These are phyloP conservation scores for Lasiosphaeris hirsuta DNA, from an alignment of 495 filamentous ascomycete species.

Conservation along the genomic window DNA sequence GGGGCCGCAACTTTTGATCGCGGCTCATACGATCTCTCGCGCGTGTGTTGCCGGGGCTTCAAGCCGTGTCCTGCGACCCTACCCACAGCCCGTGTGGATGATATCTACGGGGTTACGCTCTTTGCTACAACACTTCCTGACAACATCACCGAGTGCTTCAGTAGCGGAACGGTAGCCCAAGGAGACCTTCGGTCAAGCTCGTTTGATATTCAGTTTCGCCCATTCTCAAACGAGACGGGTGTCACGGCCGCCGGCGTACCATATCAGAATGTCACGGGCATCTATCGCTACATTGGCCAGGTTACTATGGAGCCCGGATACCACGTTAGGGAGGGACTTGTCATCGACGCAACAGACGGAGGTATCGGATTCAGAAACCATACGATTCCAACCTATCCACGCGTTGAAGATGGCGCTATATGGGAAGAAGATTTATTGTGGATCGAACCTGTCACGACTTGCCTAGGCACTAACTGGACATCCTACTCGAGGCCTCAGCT, in stretches of 20 bases:
- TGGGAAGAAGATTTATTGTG: constrained; percentile 1
- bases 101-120: neutral
- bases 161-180: neutral
- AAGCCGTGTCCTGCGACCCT: neutral
- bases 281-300: neutral
- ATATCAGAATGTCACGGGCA: neutral
- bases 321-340: neutral
- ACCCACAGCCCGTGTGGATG: neutral
- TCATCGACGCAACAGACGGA: constrained; percentile 3
- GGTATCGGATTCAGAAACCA: constrained; percentile 4
- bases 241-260: neutral
- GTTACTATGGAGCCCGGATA: neutral
- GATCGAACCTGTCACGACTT: neutral
- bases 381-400: neutral
- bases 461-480: constrained; percentile 2
- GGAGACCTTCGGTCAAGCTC: neutral
- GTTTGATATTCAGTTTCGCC: constrained; percentile 5
- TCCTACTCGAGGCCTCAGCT: neutral
- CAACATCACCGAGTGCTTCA: constrained; percentile 7
- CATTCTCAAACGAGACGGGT: neutral
- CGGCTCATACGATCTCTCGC: neutral
- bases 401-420: neutral
- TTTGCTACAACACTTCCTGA: neutral
- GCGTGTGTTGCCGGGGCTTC: neutral
- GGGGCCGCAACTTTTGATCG: neutral